Conservation (phyloP, 148 eudicot genomes). For the Nyssa sinensis region DNA sequence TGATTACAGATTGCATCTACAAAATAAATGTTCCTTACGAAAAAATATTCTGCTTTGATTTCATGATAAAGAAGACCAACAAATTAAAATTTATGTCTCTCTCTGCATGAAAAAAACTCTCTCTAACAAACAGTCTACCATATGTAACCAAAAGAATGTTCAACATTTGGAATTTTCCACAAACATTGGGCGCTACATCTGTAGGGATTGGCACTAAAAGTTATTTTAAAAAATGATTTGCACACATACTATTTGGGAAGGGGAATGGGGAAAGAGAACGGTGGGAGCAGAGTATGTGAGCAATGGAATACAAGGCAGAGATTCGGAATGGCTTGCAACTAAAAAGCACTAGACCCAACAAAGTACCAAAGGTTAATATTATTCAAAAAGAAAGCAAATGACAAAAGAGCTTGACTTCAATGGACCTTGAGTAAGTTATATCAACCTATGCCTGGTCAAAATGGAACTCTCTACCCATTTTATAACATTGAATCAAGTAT, state of each 20-base stretch:
- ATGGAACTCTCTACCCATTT: not conserved
- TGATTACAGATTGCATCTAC: not conserved
- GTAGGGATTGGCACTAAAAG: conserved; percentile 1
- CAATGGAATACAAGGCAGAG: not conserved
- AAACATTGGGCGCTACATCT: not conserved
- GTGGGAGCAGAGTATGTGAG: not conserved
- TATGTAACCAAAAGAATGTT: not conserved
- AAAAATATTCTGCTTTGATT: not conserved
- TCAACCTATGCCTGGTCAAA: not conserved
- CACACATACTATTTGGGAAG: not conserved
- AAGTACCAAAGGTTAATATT: too few relatives aligned
- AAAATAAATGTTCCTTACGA: not conserved
- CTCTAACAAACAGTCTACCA: not conserved
- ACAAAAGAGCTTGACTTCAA: not conserved
- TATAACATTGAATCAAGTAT: too few relatives aligned
- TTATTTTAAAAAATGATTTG: not conserved
- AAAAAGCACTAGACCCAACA: not conserved
- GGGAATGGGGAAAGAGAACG: not conserved
- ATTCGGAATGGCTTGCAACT: not conserved
- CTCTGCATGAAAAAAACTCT: not conserved
- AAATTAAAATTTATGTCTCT: not conserved
- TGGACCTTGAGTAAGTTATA: not conserved
- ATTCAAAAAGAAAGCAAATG: not conserved
- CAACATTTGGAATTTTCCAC: not conserved
- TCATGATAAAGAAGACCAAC: not conserved